phyloP scores from a whole-genome alignment of 192 early-diverging fungal genomes.

The Pilobolus umbonatus region DNA sequence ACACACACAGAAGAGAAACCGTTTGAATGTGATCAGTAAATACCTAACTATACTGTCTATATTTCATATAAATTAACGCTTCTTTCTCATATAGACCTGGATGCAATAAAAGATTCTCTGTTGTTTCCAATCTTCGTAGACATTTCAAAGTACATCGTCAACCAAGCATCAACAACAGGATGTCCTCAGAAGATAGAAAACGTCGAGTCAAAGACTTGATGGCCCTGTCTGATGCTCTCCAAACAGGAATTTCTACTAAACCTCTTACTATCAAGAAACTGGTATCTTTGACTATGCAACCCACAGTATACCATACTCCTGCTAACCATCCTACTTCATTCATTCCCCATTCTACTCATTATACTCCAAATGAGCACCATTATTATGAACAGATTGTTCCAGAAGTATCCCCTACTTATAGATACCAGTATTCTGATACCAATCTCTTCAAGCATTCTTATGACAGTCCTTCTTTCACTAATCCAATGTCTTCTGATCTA shows the following conservation, averaged over 20 bases:
- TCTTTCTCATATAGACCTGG: conserved; percentile 12
- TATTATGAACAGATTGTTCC: too few species aligned
- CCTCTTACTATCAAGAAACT: too few species aligned
- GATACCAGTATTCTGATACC: too few species aligned
- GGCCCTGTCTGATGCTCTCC: neutral
- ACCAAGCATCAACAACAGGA: neutral
- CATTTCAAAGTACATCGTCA: conserved; percentile 48
- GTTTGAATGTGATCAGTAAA: conserved; percentile 42
- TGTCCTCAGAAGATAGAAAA: conserved; percentile 14
- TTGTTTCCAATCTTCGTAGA: conserved; percentile 58
- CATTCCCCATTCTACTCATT: too few species aligned
- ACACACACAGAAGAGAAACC: conserved; percentile 57
- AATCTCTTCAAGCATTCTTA: too few species aligned
- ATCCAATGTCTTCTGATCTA: too few species aligned
- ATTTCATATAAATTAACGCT: neutral
- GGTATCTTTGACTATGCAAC: too few species aligned
- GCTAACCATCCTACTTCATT: too few species aligned
- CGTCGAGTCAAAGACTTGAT: conserved; percentile 1
- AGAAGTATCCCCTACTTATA: too few species aligned
- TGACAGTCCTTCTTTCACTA: too few species aligned
- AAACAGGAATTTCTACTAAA: neutral
- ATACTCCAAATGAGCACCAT: too few species aligned
- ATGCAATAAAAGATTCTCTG: conserved; percentile 56
- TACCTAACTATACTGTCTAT: neutral
- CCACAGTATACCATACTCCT: too few species aligned